Evolutionary conservation across 768 basidiomycete genomes (phyloP).

Genomic region (Dendrothele bispora): DNA sequence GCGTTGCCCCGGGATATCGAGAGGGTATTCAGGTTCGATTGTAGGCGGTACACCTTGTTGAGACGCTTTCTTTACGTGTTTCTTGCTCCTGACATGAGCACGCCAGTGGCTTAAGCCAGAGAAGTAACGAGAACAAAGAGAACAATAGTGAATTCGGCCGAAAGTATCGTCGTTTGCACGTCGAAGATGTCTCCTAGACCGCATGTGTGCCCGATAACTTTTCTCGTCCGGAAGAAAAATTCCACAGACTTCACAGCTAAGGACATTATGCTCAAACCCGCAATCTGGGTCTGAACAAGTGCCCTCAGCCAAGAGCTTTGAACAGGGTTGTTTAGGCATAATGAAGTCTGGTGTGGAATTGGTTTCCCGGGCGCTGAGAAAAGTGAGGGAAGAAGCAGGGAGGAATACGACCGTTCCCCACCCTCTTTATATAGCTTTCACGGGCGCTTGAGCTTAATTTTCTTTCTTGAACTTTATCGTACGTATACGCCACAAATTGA

Average conservation of each 20-base stretch:
- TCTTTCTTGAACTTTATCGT: too few species aligned
- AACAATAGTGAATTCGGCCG: slow-evolving; percentile 7
- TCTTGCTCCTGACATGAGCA: slow-evolving; percentile 13
- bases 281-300: slow-evolving; percentile 15
- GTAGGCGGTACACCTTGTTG: slow-evolving; percentile 10
- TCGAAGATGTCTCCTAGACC: slow-evolving; percentile 13
- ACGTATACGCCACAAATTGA: too few species aligned
- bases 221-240: slow-evolving; percentile 12
- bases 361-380: too few species aligned
- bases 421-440: too few species aligned
- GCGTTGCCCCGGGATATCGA: slow-evolving; percentile 8
- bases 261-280: slow-evolving; percentile 17
- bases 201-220: slow-evolving; percentile 14
- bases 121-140: slow-evolving; percentile 8
- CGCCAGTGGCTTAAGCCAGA: slow-evolving; percentile 14
- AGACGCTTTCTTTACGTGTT: slow-evolving; percentile 11
- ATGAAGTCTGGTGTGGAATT: too few species aligned
- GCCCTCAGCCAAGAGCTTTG: slow-evolving; percentile 13
- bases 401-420: too few species aligned
- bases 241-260: slow-evolving; percentile 19
- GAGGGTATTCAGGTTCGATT: slow-evolving; percentile 17
- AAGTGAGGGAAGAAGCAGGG: too few species aligned
- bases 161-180: slow-evolving; percentile 1
- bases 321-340: slow-evolving; percentile 11
- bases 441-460: too few species aligned